phyloP scores from a whole-genome alignment of 2,329 filamentous ascomycete species.

The Shiraia sp. region DNA sequence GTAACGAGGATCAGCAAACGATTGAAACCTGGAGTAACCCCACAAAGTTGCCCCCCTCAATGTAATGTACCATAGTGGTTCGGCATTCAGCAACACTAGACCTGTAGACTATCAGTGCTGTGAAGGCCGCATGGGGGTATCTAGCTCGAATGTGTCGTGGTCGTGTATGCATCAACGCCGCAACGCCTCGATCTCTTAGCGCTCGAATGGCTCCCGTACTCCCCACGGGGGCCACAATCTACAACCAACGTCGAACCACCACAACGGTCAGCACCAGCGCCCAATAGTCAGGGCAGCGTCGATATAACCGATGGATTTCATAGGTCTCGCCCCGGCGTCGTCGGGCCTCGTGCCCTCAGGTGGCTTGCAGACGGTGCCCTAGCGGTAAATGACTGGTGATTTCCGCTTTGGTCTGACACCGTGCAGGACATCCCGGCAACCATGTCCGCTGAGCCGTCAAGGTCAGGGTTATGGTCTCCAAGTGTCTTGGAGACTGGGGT shows the following conservation, averaged over 20 bases:
- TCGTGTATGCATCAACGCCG: conserved; percentile 7
- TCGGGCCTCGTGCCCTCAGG: conserved; percentile 27
- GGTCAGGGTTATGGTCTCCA: conserved; percentile 4
- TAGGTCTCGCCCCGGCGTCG: conserved; percentile 21
- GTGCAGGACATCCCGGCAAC: conserved; percentile 17
- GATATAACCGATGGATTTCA: conserved; percentile 9
- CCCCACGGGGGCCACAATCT: conserved; percentile 20
- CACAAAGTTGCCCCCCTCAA: too few species aligned
- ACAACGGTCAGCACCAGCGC: conserved; percentile 7
- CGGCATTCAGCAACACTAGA: background rate
- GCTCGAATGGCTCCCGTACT: conserved; percentile 14
- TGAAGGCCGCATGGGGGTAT: conserved; percentile 1
- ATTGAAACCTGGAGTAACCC: too few species aligned
- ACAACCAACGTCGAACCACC: conserved; percentile 14
- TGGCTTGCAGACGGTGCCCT: conserved; percentile 19
- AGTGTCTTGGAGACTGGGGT: conserved; percentile 6
- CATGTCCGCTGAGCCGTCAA: conserved; percentile 18
- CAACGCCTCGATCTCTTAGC: conserved; percentile 9
- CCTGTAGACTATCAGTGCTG: conserved; percentile 2
- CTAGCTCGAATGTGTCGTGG: conserved; percentile 8
- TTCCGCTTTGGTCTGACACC: conserved; percentile 12
- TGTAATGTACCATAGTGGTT: too few species aligned
- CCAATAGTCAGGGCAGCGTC: conserved; percentile 7
- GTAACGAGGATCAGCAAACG: too few species aligned
- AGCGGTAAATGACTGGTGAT: conserved; percentile 19